Evolutionary conservation across 1,284 basidiomycete species (phyloP).

Genomic region (Cutaneotrichosporon mucoides): DNA sequence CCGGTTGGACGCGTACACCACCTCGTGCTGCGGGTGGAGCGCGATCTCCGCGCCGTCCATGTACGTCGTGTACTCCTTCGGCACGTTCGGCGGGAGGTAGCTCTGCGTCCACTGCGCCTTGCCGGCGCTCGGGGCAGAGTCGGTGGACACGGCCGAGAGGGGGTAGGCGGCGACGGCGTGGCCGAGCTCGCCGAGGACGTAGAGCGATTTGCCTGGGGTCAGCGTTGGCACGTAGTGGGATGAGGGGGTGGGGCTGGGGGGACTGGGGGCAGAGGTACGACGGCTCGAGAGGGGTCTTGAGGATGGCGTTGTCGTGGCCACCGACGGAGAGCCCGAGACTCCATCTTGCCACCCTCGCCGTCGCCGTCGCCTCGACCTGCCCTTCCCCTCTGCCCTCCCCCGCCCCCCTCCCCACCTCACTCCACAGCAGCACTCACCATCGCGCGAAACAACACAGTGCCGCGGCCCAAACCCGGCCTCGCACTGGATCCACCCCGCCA

Average conservation of each 20-base stretch:
- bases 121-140: conserved; percentile 4
- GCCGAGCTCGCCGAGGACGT: conserved; percentile 43
- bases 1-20: conserved; percentile 46
- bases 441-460: conserved; percentile 35
- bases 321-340: no score
- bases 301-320: no score
- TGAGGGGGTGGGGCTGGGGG: not conserved
- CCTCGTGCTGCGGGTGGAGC: conserved; percentile 26
- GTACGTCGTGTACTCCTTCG: conserved; percentile 21
- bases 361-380: no score
- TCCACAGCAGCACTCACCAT: conserved; percentile 31
- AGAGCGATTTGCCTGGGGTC: conserved; percentile 37
- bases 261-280: not conserved
- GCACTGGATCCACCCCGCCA: conserved; percentile 36
- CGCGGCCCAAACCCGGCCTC: conserved; percentile 42
- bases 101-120: not conserved
- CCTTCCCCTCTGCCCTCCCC: no score
- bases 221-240: not conserved
- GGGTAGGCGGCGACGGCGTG: conserved; percentile 36
- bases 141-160: conserved; percentile 20
- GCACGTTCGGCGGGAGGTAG: conserved; percentile 35
- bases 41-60: conserved; percentile 44
- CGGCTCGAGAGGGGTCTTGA: not conserved
- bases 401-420: not conserved
- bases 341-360: no score